Evolutionary conservation across 306 rosid species (phyloP).

Genomic region (Luffa acutangula): DNA sequence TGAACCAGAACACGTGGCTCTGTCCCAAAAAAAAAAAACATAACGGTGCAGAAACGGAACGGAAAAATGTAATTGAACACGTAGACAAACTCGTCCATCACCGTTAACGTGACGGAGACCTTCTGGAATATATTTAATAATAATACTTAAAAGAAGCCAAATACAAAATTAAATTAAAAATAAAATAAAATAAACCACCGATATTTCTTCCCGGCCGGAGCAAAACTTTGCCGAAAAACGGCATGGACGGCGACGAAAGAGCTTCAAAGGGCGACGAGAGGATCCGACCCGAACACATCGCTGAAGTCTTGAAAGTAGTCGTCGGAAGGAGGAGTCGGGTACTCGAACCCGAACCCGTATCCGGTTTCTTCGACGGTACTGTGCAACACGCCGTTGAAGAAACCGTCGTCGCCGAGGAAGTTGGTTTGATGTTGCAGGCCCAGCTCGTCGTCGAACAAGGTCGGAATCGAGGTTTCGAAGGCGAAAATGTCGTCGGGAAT

Average conservation of each 20-base stretch:
- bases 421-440: conserved; percentile 9
- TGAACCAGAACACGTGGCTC: not conserved
- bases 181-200: not conserved
- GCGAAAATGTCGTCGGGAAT: conserved; percentile 42
- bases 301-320: conserved; percentile 80
- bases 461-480: conserved; percentile 31
- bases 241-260: not conserved
- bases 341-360: conserved; percentile 26
- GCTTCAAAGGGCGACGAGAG: conserved; percentile 11
- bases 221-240: not conserved
- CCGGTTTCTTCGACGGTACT: conserved; percentile 18
- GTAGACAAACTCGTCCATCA: conserved; percentile 2
- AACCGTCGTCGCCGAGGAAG: conserved; percentile 11
- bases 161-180: not conserved
- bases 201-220: conserved; percentile 12
- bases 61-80: not conserved
- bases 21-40: not conserved
- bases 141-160: not conserved
- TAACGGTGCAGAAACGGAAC: not conserved
- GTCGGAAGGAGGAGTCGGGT: conserved; percentile 21
- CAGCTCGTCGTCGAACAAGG: conserved; percentile 21
- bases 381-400: conserved; percentile 16
- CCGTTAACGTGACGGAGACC: conserved; percentile 13
- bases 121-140: not conserved
- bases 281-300: conserved; percentile 59